A percentile compares a stretch with the other conserved stretches of the same genome.
Conservation (phyloP, 805 yeast genomes). For the Wickerhamiella sorbophila region DNA sequence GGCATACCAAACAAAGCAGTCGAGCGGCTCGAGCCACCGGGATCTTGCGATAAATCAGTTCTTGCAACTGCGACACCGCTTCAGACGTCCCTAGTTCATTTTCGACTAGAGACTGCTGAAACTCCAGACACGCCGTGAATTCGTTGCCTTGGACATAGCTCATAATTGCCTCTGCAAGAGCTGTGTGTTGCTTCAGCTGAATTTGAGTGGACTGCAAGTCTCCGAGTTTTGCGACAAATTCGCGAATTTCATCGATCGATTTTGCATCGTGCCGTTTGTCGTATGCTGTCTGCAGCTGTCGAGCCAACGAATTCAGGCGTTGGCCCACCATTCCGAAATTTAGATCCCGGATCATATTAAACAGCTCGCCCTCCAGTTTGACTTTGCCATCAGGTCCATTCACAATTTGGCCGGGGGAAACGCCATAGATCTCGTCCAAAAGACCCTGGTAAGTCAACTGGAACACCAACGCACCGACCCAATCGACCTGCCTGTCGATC, state of each 20-base stretch:
- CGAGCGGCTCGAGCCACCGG: constrained; percentile 34
- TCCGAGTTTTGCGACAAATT: constrained; percentile 56
- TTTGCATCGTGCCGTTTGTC: constrained; percentile 38
- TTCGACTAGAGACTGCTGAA: constrained; percentile 48
- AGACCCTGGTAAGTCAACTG: constrained; percentile 77
- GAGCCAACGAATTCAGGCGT: constrained; percentile 55
- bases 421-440: constrained; percentile 53
- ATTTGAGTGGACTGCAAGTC: constrained; percentile 53
- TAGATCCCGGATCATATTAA: constrained; percentile 36
- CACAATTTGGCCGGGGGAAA: constrained; percentile 26
- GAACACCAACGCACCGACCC: constrained; percentile 51
- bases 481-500: constrained; percentile 66
- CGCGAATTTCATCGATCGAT: constrained; percentile 50
- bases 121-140: constrained; percentile 19
- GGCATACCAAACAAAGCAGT: constrained; percentile 41
- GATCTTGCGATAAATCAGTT: constrained; percentile 36
- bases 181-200: constrained; percentile 56
- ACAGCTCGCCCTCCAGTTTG: constrained; percentile 13
- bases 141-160: constrained; percentile 29
- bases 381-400: constrained; percentile 6
- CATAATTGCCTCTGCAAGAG: constrained; percentile 52
- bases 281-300: constrained; percentile 51
- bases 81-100: constrained; percentile 32
- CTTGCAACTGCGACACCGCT: constrained; percentile 30
- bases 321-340: constrained; percentile 75